Percentiles rank a stretch among this genome's conserved stretches.
Evolutionary conservation across 371 early-diverging fungal genomes (phyloP).

Genomic region (Apophysomyces variabilis): DNA sequence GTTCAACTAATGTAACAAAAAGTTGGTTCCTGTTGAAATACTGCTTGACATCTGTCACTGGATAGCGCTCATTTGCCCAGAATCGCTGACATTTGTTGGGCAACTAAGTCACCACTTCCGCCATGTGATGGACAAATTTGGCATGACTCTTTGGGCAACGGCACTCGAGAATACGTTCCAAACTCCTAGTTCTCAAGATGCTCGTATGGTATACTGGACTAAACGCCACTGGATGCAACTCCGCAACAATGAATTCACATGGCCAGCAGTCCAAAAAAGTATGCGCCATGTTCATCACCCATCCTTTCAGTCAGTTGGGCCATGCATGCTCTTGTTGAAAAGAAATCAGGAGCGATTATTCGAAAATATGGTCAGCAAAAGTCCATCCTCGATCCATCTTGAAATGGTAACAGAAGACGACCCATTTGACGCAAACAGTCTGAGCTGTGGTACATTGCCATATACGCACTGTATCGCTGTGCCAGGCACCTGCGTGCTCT

Average conservation of each 20-base stretch:
- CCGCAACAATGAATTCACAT: slow-evolving; percentile 1
- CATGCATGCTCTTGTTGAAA: background rate
- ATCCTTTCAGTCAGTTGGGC: background rate
- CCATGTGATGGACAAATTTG: background rate
- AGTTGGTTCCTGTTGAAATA: background rate
- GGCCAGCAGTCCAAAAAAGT: slow-evolving; percentile 5
- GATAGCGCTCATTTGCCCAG: background rate
- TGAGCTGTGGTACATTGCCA: slow-evolving; percentile 13
- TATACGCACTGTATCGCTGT: slow-evolving; percentile 12
- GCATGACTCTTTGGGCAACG: slow-evolving; percentile 5
- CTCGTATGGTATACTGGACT: slow-evolving; percentile 7
- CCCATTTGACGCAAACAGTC: background rate
- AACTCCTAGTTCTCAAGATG: background rate
- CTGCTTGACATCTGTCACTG: slow-evolving; percentile 1
- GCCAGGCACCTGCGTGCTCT: background rate
- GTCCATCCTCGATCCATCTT: too few relatives aligned
- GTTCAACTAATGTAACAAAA: background rate
- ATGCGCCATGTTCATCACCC: background rate
- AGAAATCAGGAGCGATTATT: background rate
- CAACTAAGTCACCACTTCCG: slow-evolving; percentile 3
- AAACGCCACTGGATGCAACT: slow-evolving; percentile 9
- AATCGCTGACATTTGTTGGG: background rate
- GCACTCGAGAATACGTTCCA: slow-evolving; percentile 7
- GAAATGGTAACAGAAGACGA: background rate
- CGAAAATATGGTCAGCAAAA: background rate